Evolutionary conservation across 2,329 filamentous ascomycete genomes (phyloP), one percentile per base, ranked within the genome.

Genomic region (Colletotrichum navitas): DNA sequence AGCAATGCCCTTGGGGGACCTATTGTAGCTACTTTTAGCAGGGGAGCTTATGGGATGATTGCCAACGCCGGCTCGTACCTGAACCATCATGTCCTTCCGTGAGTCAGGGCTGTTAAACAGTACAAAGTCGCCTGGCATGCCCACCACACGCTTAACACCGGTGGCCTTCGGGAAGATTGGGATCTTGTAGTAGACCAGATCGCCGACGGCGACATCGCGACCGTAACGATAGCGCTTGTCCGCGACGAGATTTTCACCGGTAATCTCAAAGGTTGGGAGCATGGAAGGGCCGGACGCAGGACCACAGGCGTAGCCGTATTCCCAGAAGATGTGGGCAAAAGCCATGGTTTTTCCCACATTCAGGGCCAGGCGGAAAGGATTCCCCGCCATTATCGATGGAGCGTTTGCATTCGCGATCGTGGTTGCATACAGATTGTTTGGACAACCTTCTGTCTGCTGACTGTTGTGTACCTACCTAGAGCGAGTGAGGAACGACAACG

Each of bases 1-100:
- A 98, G 77, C 94, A 97, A 84, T 99, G 96, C 1, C 96, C 96
- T 78, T 93, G 86, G 0, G 96, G 96, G 21, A 99, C 90, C 93
- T 97, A 77, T 12, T 12, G 21, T 6, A 58, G 18, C 29, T n/a
- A 63, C 36, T 29, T 6, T 74, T 41, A 68, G 68, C 41, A 47
- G 14, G 12, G 10, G 36, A 51, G 11, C 26, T 29, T 26, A 24
- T 5, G 51, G n/a, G 5, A 39, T 5, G 36, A 24, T 29, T 60
- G 67, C n/a, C 39, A 72, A 21, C 43, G 12, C 45, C 74, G 49
- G 12, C 41, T 43, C 76, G 55, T 77, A 93, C 93, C 85, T 93
- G 90, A 24, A 94, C 86, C 88, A 93, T 91, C 34, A 82, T 79
- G 14, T 51, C 26, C 1, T 34, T 49, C 26, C 77, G 76, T 49